Conservation (phyloP, 2,329 filamentous ascomycete genomes). For the Pyricularia sp. region DNA sequence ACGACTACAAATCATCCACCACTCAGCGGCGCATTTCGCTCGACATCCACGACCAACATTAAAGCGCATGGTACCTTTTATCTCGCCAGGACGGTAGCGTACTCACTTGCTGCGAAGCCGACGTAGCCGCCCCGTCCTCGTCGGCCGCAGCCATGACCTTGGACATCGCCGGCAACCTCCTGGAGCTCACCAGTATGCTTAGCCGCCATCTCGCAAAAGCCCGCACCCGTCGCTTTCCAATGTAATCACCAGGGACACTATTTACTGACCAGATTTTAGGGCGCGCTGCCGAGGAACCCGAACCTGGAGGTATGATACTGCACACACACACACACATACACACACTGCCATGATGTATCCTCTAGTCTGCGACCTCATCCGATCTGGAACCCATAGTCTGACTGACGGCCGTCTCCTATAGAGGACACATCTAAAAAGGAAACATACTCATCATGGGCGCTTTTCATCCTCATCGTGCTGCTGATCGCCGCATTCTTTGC, state of each 20-base stretch:
- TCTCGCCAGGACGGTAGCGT: slow-evolving; percentile 4
- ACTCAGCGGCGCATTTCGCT: not conserved
- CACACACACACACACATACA: not conserved
- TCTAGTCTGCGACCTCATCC: not conserved
- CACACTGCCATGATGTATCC: not conserved
- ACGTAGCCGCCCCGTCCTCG: slow-evolving; percentile 2
- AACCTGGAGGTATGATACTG: slow-evolving; percentile 28
- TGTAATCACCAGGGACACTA: slow-evolving; percentile 1
- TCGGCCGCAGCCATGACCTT: slow-evolving; percentile 6
- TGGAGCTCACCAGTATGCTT: slow-evolving; percentile 25
- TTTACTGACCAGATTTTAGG: slow-evolving; percentile 18
- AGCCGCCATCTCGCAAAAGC: not conserved
- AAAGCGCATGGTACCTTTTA: slow-evolving; percentile 1
- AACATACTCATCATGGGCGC: slow-evolving; percentile 88
- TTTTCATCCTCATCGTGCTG: slow-evolving; percentile 92
- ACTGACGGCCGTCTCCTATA: slow-evolving; percentile 14
- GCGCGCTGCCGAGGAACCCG: slow-evolving; percentile 31
- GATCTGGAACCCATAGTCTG: not conserved
- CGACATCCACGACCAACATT: not conserved
- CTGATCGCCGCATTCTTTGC: slow-evolving; percentile 92
- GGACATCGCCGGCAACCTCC: slow-evolving; percentile 20
- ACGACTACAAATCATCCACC: not conserved
- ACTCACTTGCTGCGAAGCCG: slow-evolving; percentile 4
- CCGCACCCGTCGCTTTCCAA: not conserved
- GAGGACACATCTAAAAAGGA: slow-evolving; percentile 87